Conservation (phyloP, 2,329 filamentous ascomycete species). For the Exophiala mesophila region DNA sequence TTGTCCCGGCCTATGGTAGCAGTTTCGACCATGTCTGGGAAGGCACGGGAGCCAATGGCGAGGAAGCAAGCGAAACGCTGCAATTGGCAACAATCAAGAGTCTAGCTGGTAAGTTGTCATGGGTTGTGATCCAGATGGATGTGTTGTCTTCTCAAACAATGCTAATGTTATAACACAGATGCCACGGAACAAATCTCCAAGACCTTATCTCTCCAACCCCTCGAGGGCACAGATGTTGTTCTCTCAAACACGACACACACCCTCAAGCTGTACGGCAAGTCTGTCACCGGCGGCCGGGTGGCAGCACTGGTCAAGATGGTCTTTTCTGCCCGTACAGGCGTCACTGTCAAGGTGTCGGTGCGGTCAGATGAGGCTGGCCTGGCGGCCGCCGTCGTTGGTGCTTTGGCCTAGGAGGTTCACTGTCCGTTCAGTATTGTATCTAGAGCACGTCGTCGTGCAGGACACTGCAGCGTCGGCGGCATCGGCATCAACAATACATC, state of each 20-base stretch:
- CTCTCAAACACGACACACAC: constrained; percentile 86
- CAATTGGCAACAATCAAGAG: constrained; percentile 84
- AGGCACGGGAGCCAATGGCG: constrained; percentile 79
- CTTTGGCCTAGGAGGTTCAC: constrained; percentile 14
- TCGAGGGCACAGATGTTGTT: constrained; percentile 90
- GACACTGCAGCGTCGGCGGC: no score
- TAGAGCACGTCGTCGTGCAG: no score
- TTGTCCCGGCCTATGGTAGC: constrained; percentile 86
- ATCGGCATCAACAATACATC: no score
- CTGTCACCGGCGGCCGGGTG: constrained; percentile 81
- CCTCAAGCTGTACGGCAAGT: constrained; percentile 94
- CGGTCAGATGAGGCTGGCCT: constrained; percentile 90
- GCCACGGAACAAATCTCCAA: constrained; percentile 87
- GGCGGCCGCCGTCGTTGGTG: constrained; percentile 44
- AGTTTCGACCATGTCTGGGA: constrained; percentile 97
- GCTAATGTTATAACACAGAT: constrained; percentile 61
- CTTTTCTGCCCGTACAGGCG: constrained; percentile 83
- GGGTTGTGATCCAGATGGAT: no score
- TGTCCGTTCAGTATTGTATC: no score
- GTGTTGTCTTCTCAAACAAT: no score
- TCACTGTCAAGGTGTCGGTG: constrained; percentile 92
- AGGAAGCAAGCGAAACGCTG: constrained; percentile 86
- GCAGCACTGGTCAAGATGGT: constrained; percentile 88
- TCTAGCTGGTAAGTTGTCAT: constrained; percentile 71
- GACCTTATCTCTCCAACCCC: constrained; percentile 80